Evolutionary conservation across 1,284 basidiomycete genomes (phyloP), one percentile per base, ranked within the genome.

Genomic region (Apiotrichum sp.): DNA sequence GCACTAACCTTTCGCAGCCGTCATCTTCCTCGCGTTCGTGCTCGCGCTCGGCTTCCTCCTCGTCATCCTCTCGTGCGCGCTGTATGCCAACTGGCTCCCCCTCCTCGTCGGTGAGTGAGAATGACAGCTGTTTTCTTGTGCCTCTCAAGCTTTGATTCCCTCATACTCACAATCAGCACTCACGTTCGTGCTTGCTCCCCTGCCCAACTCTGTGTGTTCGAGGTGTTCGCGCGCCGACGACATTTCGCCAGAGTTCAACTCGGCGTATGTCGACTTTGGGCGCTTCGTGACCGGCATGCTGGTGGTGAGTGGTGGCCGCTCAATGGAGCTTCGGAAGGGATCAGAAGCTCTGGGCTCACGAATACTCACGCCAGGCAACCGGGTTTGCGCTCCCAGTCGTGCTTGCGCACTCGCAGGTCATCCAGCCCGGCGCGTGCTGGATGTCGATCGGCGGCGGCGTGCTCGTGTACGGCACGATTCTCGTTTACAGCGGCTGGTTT

Each of bases 71-170:
- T 93, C 91, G 1, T 98, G 96, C 73, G 95, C 96, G 31, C 80
- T 98, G 40, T 98, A 88, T 87, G 78, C 84, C 38, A 98, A 99
- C 77, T 99, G 96, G 96, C 80, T 98, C 13, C 96, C 96, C 46
- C 80, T 98, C 50, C 83, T 98, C 63, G 95, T 98, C 65, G 95
- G 95, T 96, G 68, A 72, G 91, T 83, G 22, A 46, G 7, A 29
- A 6, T 42, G 47, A 46, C 22, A 29, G 35, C 36, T 38, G 36
- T 38, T 38, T 38, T 38, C 1, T 8, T 38, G 36, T 38, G 36
- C 13, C 22, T 22, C 22, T 22, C 22, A 22, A 22, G 22, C 22
- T 22, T 22, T 22, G 33, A 55, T 34, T 22, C 45, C 29, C 41
- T 42, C 22, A 34, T 9, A 9, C 34, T 55, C 22, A 22, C 22